Conservation (phyloP, 257 asterid genomes). For the Nicotiana knightiana region DNA sequence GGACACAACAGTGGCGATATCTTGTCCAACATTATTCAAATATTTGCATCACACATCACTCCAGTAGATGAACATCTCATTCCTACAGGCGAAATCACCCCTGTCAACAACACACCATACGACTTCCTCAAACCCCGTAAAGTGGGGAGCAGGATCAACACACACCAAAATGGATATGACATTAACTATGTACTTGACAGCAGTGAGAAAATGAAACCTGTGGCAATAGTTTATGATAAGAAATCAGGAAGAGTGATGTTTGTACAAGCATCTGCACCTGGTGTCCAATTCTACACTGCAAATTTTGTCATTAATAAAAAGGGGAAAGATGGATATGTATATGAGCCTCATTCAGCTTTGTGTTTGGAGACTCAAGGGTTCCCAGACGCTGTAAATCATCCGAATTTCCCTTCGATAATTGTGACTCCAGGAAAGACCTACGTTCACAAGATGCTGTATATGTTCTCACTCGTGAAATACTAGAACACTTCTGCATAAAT, state of each 20-base stretch:
- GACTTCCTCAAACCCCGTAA: slow-evolving; percentile 43
- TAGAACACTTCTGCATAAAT: neutral
- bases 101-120: slow-evolving; percentile 55
- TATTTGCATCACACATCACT: slow-evolving; percentile 57
- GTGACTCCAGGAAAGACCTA: neutral
- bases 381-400: slow-evolving; percentile 71
- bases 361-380: slow-evolving; percentile 28
- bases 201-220: slow-evolving; percentile 25
- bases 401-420: slow-evolving; percentile 53
- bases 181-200: slow-evolving; percentile 66
- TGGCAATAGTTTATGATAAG: slow-evolving; percentile 39
- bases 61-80: slow-evolving; percentile 43
- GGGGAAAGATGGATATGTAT: slow-evolving; percentile 60
- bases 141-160: slow-evolving; percentile 40
- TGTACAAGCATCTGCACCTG: slow-evolving; percentile 45
- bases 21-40: slow-evolving; percentile 51
- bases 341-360: slow-evolving; percentile 47
- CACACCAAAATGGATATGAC: slow-evolving; percentile 54
- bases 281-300: slow-evolving; percentile 65
- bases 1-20: slow-evolving; percentile 64
- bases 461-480: neutral
- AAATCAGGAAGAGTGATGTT: slow-evolving; percentile 64
- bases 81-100: slow-evolving; percentile 48
- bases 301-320: slow-evolving; percentile 31
- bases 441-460: slow-evolving; percentile 3